Base-by-base conservation (phyloP, 2,329 filamentous ascomycete species). In the Diaporthe sp. region DNA sequence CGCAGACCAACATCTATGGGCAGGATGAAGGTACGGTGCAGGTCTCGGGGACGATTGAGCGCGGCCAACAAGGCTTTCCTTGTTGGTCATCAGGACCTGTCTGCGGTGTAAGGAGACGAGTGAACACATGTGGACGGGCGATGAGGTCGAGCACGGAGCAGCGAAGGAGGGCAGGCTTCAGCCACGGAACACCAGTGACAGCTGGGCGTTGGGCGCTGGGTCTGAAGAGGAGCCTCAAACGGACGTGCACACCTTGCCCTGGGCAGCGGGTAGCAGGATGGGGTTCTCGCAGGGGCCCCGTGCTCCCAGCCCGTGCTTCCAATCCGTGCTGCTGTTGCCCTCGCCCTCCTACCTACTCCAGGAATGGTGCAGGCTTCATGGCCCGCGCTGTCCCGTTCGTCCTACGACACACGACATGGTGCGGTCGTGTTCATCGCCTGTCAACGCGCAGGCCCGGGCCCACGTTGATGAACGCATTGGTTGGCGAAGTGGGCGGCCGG, bases 1-100 rank as follows among this genome's bases (percentile, higher is more conserved):
- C 39, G 63, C 31, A 53, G 31, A 68, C 63, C 63, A 39, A 68
- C 63, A 53, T 68, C 31, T 37, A 25, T 25, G 63, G 28, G 31
- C 47, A 53, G 39, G 44, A 39, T 25, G 31, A 15, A 53, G 44
- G 47, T 12, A 51, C 63, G 53, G 39, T 37, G 31, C 63, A 53
- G 28, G 47, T 13, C 17, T n/a, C 13, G 47, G 31, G 31, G 31
- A 68, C 7, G 63, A 20, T 6, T 13, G 31, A 53, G 44, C 17
- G 31, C 47, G 39, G 31, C 47, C 31, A 39, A 53, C 47, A 39
- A 39, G 31, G 25, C 34, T 15, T 55, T 42, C 58, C 15, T 65
- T 44, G 44, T 72, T 55, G 57, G 58, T 63, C 6, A 12, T 31
- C 22, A 31, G 17, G 47, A 17, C 10, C 20, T 42, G 31, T 53